Base-by-base conservation (phyloP, 31 red algal species). In the Endocladia muricata region DNA sequence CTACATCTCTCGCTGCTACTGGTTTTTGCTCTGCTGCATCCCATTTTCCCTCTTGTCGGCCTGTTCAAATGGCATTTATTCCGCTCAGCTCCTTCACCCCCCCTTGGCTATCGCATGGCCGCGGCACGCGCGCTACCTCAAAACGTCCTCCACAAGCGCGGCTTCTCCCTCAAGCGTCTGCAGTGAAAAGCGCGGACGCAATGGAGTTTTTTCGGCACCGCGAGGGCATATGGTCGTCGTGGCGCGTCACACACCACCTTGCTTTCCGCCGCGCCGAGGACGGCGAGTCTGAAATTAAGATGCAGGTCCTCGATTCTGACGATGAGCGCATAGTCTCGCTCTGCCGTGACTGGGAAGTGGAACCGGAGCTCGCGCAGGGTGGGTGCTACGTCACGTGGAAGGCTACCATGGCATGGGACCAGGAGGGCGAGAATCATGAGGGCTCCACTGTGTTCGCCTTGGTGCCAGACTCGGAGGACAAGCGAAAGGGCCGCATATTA, bases 171-270 rank as follows among this genome's bases (percentile, higher is more conserved):
- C 17, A 43, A 13, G 42, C 44, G 30, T 23, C 62, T 11, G 7
- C 13, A 5, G 51, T 84, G 28, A 58, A 74, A 9, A 64, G 51
- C 21, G 22, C 72, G 17, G 83, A 97, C 54, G 94, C 89, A 1
- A 92, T 97, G 94, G 41, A 93, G 44, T 97, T 97, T 51, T 97
- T 97, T 76, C 89, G 94, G 1, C 47, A 83, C 62, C 82, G 94
- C 39, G 84, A 88, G 32, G 94, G 94, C 13, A 73, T 37, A 1
- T 97, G 94, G 94, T 13, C 54, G 29, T 89, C 84, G 13, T 89
- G 84, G 88, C 79, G 94, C 23, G 84, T 97, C 1, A 98, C 95
- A 1, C 95, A 98, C 68, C 95, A 98, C 72, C 70, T 98, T n/a
- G 95, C 95, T 2, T 98, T 98, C 65, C 86, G 86, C 29, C 78